These are phyloP conservation scores for Poa pratensis DNA, from an alignment of 176 grass and related monocot species.

Conservation along the genomic window DNA sequence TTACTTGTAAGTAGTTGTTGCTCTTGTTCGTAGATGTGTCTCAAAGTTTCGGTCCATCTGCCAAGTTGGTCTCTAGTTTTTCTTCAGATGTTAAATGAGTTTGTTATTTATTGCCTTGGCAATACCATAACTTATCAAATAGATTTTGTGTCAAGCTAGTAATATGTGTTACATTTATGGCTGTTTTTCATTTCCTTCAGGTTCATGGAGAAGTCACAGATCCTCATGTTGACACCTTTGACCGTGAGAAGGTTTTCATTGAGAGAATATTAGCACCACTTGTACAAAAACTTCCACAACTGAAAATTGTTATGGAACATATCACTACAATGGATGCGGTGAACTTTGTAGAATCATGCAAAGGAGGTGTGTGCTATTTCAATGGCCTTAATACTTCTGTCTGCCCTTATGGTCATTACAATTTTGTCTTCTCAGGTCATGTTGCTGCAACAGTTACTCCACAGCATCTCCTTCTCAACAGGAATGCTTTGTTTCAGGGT, in stretches of 20 bases:
- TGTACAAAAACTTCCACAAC: slow-evolving; percentile 64
- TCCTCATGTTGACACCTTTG: slow-evolving; percentile 90
- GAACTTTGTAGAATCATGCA: slow-evolving; percentile 82
- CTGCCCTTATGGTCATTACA: slow-evolving; percentile 1
- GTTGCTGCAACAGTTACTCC: slow-evolving; percentile 95
- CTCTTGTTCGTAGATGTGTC: background rate
- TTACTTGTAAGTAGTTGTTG: slow-evolving; percentile 71
- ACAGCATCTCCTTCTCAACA: slow-evolving; percentile 89
- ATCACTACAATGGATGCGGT: slow-evolving; percentile 90
- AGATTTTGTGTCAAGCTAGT: background rate
- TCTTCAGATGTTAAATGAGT: background rate
- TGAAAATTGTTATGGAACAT: slow-evolving; percentile 91
- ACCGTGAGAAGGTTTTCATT: slow-evolving; percentile 87
- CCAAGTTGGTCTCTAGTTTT: background rate
- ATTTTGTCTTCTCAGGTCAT: slow-evolving; percentile 55
- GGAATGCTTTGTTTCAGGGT: slow-evolving; percentile 96
- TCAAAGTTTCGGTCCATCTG: slow-evolving; percentile 9
- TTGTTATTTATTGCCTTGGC: slow-evolving; percentile 8
- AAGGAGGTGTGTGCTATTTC: slow-evolving; percentile 54
- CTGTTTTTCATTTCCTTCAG: slow-evolving; percentile 49
- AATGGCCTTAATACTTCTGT: slow-evolving; percentile 21
- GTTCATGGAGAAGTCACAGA: slow-evolving; percentile 98
- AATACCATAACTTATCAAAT: background rate
- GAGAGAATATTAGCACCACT: slow-evolving; percentile 80
- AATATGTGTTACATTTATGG: slow-evolving; percentile 22